Base-by-base conservation (phyloP, 345 rosid genomes). In the Linum trigynum region DNA sequence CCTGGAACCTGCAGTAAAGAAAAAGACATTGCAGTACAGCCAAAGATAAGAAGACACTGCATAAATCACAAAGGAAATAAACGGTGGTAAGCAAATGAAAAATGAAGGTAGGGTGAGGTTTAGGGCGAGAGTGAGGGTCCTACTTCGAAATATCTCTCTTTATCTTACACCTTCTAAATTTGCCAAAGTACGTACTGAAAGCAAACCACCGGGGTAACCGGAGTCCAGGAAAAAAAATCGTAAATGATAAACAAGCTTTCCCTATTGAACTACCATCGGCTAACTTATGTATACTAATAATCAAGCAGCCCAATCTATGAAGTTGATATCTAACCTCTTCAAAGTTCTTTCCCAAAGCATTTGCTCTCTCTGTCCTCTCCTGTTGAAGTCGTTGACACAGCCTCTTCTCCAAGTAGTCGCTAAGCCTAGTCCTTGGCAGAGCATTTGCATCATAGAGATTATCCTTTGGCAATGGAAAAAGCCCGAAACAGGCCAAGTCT, bases 311-410 rank as follows among this genome's bases (percentile, higher is more conserved):
- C 2, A 12, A 36, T 23, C 32, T 23, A 23, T 23, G 62, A 59
- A 32, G 11, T n/a, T 55, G 51, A 43, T 15, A 66, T 57, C 80
- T 75, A 74, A 86, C 91, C 76, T 83, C 82, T 61, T 82, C 57
- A 57, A 78, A 32, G 71, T 73, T 79, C 78, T 65, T 76, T 74
- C 78, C 80, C 9, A 59, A 6, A 71, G 62, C 64, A 23, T 61
- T 66, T 69, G 91, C 91, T 35, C 71, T 23, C 32, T 23, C 32
- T 23, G 32, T 23, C 32, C 32, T 23, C 32, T 23, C 32, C 32
- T 23, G 32, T 23, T 23, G 32, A 23, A 23, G 32, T 23, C 32
- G 32, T 23, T 23, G 32, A 23, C 32, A 23, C 0, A 23, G 32
- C 32, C 32, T 23, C 32, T 23, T 23, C 32, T 23, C 32, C 32